phyloP scores from a whole-genome alignment of 2,329 filamentous ascomycete species.

The Trichoderma atroviride region DNA sequence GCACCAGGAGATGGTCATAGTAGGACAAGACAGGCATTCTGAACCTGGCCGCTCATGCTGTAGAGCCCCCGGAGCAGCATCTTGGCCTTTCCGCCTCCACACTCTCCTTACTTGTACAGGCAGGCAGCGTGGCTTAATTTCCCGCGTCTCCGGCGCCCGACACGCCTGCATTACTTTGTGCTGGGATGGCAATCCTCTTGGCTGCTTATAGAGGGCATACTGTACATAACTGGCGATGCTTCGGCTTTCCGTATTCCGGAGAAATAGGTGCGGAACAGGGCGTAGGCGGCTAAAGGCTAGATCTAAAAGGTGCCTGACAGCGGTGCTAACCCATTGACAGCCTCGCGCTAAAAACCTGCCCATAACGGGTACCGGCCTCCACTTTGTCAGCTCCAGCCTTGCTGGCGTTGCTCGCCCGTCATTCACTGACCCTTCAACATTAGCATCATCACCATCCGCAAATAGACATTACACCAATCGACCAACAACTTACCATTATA shows the following conservation, averaged over 20 bases:
- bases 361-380: background rate
- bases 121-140: background rate
- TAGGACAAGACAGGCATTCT: background rate
- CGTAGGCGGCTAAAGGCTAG: background rate
- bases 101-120: slow-evolving; percentile 16
- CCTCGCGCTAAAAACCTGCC: slow-evolving; percentile 9
- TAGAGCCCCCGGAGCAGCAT: background rate
- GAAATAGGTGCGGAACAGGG: background rate
- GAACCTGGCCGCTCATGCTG: background rate
- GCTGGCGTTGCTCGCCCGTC: background rate
- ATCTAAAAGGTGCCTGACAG: background rate
- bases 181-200: background rate
- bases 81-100: slow-evolving; percentile 18
- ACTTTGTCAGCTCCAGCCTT: background rate
- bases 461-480: background rate
- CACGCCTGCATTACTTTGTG: background rate
- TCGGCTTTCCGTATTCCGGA: background rate
- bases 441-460: background rate
- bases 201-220: background rate
- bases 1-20: background rate
- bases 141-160: slow-evolving; percentile 9
- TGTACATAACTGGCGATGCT: background rate
- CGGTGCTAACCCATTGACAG: background rate
- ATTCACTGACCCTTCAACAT: background rate
- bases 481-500: background rate